Evolutionary conservation across 257 asterid genomes (phyloP).

Genomic region (Craterostigma plantagineum): DNA sequence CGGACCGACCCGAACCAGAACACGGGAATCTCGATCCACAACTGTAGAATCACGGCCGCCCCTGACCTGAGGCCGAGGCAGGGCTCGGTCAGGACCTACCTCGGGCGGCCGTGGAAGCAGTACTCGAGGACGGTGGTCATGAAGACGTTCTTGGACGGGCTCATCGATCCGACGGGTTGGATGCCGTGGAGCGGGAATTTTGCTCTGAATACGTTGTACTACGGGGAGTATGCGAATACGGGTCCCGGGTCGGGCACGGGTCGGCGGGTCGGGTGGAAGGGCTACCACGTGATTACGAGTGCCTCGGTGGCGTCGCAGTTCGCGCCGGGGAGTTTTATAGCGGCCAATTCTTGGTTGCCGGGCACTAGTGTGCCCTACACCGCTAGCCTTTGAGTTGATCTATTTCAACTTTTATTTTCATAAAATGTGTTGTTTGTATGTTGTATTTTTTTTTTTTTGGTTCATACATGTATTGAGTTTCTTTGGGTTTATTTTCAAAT

Average conservation of each 20-base stretch:
- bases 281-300: conserved; percentile 55
- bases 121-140: conserved; percentile 61
- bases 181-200: conserved; percentile 71
- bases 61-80: conserved; percentile 35
- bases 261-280: conserved; percentile 60
- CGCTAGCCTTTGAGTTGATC: conserved; percentile 27
- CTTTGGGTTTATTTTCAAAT: too few relatives aligned
- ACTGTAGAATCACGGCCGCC: conserved; percentile 35
- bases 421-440: too few relatives aligned
- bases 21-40: conserved; percentile 69
- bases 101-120: conserved; percentile 79
- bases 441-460: too few relatives aligned
- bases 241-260: conserved; percentile 67
- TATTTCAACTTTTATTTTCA: too few relatives aligned
- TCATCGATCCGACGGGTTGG: conserved; percentile 73
- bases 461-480: too few relatives aligned
- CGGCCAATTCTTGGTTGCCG: conserved; percentile 58
- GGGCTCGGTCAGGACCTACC: conserved; percentile 47
- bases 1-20: conserved; percentile 65
- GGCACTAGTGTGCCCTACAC: conserved; percentile 58
- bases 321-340: conserved; percentile 49
- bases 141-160: conserved; percentile 39
- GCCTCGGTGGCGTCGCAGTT: conserved; percentile 50
- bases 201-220: conserved; percentile 52
- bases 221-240: conserved; percentile 72